Conservation (phyloP, 345 rosid species). For the Garcia nutans region DNA sequence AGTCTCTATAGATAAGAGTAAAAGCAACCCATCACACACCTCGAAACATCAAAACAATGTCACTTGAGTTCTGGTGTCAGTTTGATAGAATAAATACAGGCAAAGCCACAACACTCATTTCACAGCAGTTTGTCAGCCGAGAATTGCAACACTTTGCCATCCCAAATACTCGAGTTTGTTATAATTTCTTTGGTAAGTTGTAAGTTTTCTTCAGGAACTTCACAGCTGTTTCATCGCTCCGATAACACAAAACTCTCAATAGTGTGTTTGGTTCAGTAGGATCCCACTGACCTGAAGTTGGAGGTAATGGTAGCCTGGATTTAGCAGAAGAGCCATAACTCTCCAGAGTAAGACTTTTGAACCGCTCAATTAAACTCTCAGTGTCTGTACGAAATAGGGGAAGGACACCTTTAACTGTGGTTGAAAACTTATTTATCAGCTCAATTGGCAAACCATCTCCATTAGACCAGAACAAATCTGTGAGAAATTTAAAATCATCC, state of each 20-base stretch:
- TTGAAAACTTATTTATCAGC: slow-evolving; percentile 67
- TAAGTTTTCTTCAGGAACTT: slow-evolving; percentile 33
- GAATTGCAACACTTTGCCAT: not conserved
- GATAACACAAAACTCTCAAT: slow-evolving; percentile 29
- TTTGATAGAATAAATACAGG: slow-evolving; percentile 6
- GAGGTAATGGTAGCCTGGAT: slow-evolving; percentile 51
- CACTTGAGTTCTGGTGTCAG: not conserved
- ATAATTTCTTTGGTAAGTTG: slow-evolving; percentile 73
- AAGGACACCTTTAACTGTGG: slow-evolving; percentile 58
- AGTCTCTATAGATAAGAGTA: not conserved
- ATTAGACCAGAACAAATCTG: slow-evolving; percentile 89
- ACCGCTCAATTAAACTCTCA: slow-evolving; percentile 67
- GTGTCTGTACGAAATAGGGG: slow-evolving; percentile 74
- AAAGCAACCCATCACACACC: not conserved
- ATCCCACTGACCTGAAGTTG: slow-evolving; percentile 31
- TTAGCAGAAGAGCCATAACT: slow-evolving; percentile 54
- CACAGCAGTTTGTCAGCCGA: not conserved
- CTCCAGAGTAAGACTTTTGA: slow-evolving; percentile 61
- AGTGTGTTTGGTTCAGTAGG: slow-evolving; percentile 30
- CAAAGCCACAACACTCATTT: not conserved
- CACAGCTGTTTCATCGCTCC: slow-evolving; percentile 23
- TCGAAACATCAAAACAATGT: not conserved
- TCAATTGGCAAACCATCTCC: slow-evolving; percentile 89
- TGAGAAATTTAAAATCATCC: slow-evolving; percentile 80
- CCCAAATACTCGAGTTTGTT: not conserved